Evolutionary conservation across 176 grass and related monocot species (phyloP).

Genomic region (Lolium rigidum): DNA sequence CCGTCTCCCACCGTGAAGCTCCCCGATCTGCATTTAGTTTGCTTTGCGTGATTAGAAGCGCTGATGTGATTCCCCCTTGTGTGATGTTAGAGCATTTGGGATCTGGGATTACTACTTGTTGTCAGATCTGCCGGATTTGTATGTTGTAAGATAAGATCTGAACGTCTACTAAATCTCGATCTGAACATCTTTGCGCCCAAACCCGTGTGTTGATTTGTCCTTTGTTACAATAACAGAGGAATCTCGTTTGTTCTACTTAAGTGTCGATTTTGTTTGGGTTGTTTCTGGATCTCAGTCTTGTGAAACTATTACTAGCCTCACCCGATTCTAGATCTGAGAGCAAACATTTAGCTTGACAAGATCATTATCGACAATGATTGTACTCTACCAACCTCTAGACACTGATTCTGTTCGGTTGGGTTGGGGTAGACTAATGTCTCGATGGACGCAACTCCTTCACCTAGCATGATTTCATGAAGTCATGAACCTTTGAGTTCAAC

Average conservation of each 20-base stretch:
- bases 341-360: not conserved
- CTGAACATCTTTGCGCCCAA: too few species aligned
- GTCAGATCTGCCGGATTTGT: not conserved
- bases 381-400: not conserved
- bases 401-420: too few species aligned
- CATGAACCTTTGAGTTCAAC: too few species aligned
- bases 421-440: too few species aligned
- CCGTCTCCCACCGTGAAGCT: constrained; percentile 16
- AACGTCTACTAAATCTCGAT: not conserved
- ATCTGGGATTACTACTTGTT: not conserved
- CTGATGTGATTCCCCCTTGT: not conserved
- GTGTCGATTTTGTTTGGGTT: not conserved
- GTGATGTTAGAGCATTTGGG: not conserved
- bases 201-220: not conserved
- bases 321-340: not conserved
- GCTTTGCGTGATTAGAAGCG: not conserved
- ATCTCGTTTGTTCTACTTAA: too few species aligned
- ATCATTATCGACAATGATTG: not conserved
- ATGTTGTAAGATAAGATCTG: not conserved
- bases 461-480: too few species aligned
- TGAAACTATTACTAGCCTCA: not conserved
- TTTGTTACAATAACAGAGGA: too few species aligned
- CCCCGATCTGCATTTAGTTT: not conserved
- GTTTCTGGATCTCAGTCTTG: constrained; percentile 6
- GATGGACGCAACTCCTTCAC: too few species aligned